phyloP scores from a whole-genome alignment of 352 stramenopile species.

The Plasmopara viticola region DNA sequence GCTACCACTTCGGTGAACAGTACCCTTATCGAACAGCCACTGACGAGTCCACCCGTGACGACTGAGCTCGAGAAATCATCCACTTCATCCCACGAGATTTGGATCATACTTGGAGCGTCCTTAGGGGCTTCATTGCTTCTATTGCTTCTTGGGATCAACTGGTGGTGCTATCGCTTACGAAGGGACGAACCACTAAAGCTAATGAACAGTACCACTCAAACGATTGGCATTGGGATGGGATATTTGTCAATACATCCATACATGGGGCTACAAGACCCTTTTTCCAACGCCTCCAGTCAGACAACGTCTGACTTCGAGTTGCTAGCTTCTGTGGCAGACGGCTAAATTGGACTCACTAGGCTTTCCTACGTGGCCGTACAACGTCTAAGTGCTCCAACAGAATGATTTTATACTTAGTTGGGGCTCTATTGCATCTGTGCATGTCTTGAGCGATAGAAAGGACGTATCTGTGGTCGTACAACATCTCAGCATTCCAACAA shows the following conservation, averaged over 20 bases:
- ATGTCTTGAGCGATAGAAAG: too few species aligned
- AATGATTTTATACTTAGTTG: too few species aligned
- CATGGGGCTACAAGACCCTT: constrained; percentile 38
- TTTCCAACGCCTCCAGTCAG: constrained; percentile 47
- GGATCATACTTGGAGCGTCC: constrained; percentile 39
- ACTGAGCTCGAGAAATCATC: constrained; percentile 13
- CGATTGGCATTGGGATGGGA: constrained; percentile 50
- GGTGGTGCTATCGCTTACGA: constrained; percentile 30
- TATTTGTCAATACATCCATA: constrained; percentile 52
- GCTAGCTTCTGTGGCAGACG: constrained; percentile 53
- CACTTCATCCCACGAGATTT: constrained; percentile 35
- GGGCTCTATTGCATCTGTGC: too few species aligned
- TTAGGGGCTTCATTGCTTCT: constrained; percentile 31
- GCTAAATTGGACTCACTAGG: constrained; percentile 58
- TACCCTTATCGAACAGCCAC: constrained; percentile 14
- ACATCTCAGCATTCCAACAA: too few species aligned
- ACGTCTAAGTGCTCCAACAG: too few species aligned
- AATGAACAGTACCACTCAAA: constrained; percentile 39
- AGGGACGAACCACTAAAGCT: constrained; percentile 44
- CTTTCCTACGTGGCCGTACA: constrained; percentile 68
- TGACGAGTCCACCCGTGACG: constrained; percentile 11
- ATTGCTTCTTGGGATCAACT: constrained; percentile 28
- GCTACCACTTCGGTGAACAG: constrained; percentile 11
- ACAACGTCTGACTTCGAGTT: constrained; percentile 74
- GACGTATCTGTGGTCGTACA: too few species aligned